These are phyloP conservation scores for Russula ochroleuca DNA, from an alignment of 768 basidiomycete genomes.

Conservation along the genomic window DNA sequence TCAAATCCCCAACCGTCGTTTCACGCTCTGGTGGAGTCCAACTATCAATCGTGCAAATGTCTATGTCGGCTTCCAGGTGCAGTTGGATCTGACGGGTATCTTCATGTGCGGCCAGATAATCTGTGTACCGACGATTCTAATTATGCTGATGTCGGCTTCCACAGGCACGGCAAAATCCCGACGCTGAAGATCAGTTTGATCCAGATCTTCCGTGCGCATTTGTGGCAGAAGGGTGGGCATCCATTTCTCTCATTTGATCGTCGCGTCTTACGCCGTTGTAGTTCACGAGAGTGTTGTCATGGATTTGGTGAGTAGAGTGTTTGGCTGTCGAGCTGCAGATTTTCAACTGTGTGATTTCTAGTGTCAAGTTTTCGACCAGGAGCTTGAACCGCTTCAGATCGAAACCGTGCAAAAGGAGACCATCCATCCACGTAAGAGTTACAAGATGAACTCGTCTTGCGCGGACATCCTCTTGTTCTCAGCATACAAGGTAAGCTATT, in stretches of 20 bases:
- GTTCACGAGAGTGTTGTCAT: slow-evolving; percentile 91
- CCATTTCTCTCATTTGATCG: slow-evolving; percentile 29
- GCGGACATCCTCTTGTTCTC: slow-evolving; percentile 98
- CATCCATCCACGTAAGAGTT: slow-evolving; percentile 98
- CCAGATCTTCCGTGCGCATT: slow-evolving; percentile 99
- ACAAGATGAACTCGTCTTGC: slow-evolving; percentile 99
- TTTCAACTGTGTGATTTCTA: slow-evolving; percentile 29
- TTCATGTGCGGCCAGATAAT: slow-evolving; percentile 58
- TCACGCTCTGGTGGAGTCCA: slow-evolving; percentile 99
- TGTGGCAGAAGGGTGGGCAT: slow-evolving; percentile 93
- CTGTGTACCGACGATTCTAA: not conserved
- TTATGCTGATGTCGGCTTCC: slow-evolving; percentile 17
- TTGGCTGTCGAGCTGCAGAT: not conserved
- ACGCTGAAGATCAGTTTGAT: slow-evolving; percentile 98
- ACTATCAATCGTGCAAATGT: slow-evolving; percentile 99
- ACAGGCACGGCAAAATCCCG: slow-evolving; percentile 95
- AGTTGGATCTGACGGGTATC: slow-evolving; percentile 94
- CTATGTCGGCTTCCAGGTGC: slow-evolving; percentile 99
- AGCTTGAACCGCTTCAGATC: slow-evolving; percentile 95
- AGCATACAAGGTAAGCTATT: slow-evolving; percentile 62
- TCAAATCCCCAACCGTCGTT: slow-evolving; percentile 97
- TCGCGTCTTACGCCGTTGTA: slow-evolving; percentile 32
- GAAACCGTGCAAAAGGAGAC: slow-evolving; percentile 99
- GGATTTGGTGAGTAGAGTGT: slow-evolving; percentile 57
- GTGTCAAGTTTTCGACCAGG: slow-evolving; percentile 99